Base-by-base conservation (phyloP, 2,329 filamentous ascomycete genomes). In the Penicillium sp. region DNA sequence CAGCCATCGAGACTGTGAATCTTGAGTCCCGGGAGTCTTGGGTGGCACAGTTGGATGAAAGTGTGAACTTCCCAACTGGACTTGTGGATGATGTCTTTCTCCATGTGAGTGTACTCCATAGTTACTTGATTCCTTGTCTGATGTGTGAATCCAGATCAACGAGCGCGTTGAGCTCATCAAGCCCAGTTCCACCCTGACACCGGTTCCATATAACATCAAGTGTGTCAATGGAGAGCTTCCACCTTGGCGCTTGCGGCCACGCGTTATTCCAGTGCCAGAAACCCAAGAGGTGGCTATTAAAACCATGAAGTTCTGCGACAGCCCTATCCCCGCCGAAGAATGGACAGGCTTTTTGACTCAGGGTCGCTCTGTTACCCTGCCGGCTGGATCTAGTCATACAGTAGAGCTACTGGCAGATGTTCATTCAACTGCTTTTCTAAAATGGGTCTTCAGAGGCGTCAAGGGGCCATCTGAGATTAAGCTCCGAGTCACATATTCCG, bases 61-160 rank as follows among this genome's bases (percentile, higher is more conserved):
- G 52, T 23, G 51, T 65, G 19, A 37, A 47, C 4, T 70, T 72
- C 14, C 68, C 67, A 1, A 64, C 56, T 29, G 70, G 69, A 0
- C 53, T 69, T 31, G 53, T 68, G 0, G 75, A 78, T 26, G 77
- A 79, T 59, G 70, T 69, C 1, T 79, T 79, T 58, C 67, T 79
- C 3, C 76, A 79, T 65, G 73, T 78, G 61, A 65, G 68, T 39
- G 3, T 23, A 8, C 19, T 3, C 19, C 50, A 3, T 10, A 3
- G 6, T 25, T 13, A 4, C 16, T 43, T 35, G 5, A 14, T 25
- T 25, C 19, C 8, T 6, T 10, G 6, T 39, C 25, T 53, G 31
- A 56, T 14, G 10, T 19, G 13, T 5, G 2, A 11, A 3, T 27
- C 7, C 13, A 69, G 67, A 69, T 67, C 47, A 66, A 62, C 50